Evolutionary conservation across 768 basidiomycete genomes (phyloP).

Genomic region (Boletus tomentosulus): DNA sequence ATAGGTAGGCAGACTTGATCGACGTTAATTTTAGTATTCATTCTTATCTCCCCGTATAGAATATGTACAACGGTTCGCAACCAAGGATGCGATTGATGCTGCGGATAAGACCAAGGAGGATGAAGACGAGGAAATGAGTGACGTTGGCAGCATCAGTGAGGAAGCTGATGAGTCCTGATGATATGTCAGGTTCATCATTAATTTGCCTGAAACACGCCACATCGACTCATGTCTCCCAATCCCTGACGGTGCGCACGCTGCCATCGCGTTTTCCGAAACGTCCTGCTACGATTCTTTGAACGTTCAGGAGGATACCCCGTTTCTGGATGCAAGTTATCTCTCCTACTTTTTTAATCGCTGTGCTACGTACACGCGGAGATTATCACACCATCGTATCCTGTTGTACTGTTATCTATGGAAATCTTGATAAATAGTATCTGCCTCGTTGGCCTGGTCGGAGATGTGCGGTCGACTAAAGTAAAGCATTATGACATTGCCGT

Average conservation of each 20-base stretch:
- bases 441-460: not conserved
- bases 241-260: constrained; percentile 10
- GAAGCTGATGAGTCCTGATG: constrained; percentile 41
- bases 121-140: constrained; percentile 86
- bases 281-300: constrained; percentile 15
- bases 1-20: constrained; percentile 54
- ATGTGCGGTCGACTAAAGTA: not conserved
- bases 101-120: constrained; percentile 56
- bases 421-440: constrained; percentile 15
- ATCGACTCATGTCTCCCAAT: constrained; percentile 5
- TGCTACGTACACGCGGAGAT: constrained; percentile 22
- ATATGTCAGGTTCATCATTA: not conserved
- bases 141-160: constrained; percentile 78
- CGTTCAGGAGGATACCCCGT: constrained; percentile 26
- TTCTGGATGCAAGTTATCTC: constrained; percentile 15
- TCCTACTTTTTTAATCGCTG: constrained; percentile 17
- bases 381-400: constrained; percentile 15
- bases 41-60: constrained; percentile 43
- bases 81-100: constrained; percentile 83
- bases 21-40: constrained; percentile 1
- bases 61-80: constrained; percentile 94
- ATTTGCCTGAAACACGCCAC: constrained; percentile 11
- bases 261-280: constrained; percentile 14
- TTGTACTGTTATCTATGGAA: constrained; percentile 32
- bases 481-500: not conserved